phyloP scores from a whole-genome alignment of 2,329 filamentous ascomycete genomes.

The Aspergillus nomiae region DNA sequence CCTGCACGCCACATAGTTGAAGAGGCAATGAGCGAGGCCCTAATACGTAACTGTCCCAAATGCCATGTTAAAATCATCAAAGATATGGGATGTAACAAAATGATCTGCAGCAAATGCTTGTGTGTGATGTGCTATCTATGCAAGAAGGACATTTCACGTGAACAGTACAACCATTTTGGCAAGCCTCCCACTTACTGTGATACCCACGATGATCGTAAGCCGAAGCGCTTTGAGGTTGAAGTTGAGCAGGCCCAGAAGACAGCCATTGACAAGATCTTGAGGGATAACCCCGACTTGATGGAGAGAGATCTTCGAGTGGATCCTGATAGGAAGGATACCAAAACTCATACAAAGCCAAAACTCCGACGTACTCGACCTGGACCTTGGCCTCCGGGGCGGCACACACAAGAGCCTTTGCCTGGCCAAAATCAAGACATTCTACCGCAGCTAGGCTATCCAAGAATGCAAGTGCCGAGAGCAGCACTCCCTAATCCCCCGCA shows the following conservation, averaged over 20 bases:
- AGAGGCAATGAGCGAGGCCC: constrained; percentile 78
- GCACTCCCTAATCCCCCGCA: background rate
- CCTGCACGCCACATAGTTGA: constrained; percentile 69
- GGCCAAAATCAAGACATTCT: background rate
- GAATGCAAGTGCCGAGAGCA: background rate
- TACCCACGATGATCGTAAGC: constrained; percentile 15
- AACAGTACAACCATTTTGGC: constrained; percentile 70
- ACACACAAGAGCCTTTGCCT: background rate
- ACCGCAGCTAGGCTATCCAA: background rate
- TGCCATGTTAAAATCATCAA: constrained; percentile 79
- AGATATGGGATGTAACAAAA: constrained; percentile 78
- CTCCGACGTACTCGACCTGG: background rate
- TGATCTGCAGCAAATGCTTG: constrained; percentile 66
- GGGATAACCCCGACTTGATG: constrained; percentile 25
- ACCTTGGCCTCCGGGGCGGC: background rate
- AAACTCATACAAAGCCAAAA: background rate
- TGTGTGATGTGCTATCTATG: constrained; percentile 63
- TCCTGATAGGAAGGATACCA: background rate
- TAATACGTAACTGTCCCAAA: constrained; percentile 70
- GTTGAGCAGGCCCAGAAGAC: constrained; percentile 31
- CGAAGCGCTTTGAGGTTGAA: constrained; percentile 25
- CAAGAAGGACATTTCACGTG: constrained; percentile 60
- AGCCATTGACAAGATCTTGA: constrained; percentile 30
- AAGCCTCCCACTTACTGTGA: constrained; percentile 49
- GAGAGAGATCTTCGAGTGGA: constrained; percentile 23